A percentile compares a stretch with the other conserved stretches of the same genome.
Evolutionary conservation across 257 asterid species (phyloP).

Genomic region (Solanum paucissectum): DNA sequence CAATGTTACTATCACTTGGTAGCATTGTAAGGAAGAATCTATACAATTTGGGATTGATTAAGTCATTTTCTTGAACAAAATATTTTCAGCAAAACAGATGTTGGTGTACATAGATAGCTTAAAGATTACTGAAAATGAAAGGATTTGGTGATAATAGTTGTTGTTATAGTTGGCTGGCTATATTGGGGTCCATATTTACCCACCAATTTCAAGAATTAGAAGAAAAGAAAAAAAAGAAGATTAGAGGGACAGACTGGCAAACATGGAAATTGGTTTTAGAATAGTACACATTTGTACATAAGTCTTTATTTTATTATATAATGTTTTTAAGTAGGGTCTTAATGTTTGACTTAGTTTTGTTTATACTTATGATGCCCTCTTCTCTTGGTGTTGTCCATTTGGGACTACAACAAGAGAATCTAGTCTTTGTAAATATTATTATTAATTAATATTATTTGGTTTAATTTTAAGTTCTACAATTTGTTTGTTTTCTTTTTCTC

Average conservation of each 20-base stretch:
- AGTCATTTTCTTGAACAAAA: constrained; percentile 39
- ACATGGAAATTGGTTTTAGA: constrained; percentile 6
- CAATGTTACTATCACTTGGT: constrained; percentile 74
- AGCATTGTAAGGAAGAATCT: constrained; percentile 81
- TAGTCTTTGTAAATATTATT: constrained; percentile 1
- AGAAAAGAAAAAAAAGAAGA: background rate
- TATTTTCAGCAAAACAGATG: background rate
- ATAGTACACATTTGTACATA: constrained; percentile 11
- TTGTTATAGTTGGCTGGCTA: background rate
- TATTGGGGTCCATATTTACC: background rate
- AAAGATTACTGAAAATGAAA: background rate
- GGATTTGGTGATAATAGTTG: constrained; percentile 19
- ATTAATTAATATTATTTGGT: background rate
- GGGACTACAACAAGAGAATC: background rate
- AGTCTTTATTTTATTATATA: background rate
- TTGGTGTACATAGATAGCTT: constrained; percentile 27
- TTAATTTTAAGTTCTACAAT: background rate
- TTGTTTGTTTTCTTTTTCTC: background rate
- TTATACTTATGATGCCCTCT: background rate
- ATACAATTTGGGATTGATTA: constrained; percentile 74
- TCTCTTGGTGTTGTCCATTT: background rate
- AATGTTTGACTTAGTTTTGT: background rate
- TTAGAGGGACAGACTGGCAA: background rate
- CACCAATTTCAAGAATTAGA: constrained; percentile 4
- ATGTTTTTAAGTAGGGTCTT: background rate